Evolutionary conservation across 768 basidiomycete species (phyloP).

Genomic region (Xerocomellus intermedius): DNA sequence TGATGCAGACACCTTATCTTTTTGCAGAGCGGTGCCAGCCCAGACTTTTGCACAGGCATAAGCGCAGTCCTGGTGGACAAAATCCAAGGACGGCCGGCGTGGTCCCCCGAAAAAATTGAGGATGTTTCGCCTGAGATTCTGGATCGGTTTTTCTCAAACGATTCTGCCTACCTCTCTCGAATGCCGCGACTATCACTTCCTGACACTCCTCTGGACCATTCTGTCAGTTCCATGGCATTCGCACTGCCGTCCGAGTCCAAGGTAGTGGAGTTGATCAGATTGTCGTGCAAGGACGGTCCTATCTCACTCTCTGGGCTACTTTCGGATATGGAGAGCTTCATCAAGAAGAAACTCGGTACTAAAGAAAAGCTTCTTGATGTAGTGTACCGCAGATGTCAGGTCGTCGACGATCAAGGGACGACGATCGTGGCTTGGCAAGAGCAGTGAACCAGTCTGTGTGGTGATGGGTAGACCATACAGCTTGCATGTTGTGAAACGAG

Average conservation of each 20-base stretch:
- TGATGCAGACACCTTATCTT: constrained; percentile 12
- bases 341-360: constrained; percentile 52
- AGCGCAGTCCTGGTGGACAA: constrained; percentile 61
- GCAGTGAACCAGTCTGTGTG: constrained; percentile 13
- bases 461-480: constrained; percentile 15
- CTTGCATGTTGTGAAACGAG: neutral
- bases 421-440: constrained; percentile 24
- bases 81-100: constrained; percentile 53
- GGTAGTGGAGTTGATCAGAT: constrained; percentile 59
- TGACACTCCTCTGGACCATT: constrained; percentile 28
- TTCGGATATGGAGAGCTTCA: constrained; percentile 20
- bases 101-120: constrained; percentile 64
- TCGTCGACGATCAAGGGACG: constrained; percentile 49
- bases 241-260: constrained; percentile 78
- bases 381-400: constrained; percentile 61
- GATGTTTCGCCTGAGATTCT: constrained; percentile 62
- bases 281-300: constrained; percentile 41
- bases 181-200: constrained; percentile 47
- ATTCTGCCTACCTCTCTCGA: constrained; percentile 46
- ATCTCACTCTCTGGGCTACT: constrained; percentile 23
- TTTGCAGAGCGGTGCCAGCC: constrained; percentile 65
- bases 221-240: constrained; percentile 37
- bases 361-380: constrained; percentile 78
- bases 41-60: constrained; percentile 85
- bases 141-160: constrained; percentile 62